Percentiles rank a stretch among this genome's conserved stretches.
Conservation (phyloP, 129 eudicot species). For the Chrysanthemum seticuspe region DNA sequence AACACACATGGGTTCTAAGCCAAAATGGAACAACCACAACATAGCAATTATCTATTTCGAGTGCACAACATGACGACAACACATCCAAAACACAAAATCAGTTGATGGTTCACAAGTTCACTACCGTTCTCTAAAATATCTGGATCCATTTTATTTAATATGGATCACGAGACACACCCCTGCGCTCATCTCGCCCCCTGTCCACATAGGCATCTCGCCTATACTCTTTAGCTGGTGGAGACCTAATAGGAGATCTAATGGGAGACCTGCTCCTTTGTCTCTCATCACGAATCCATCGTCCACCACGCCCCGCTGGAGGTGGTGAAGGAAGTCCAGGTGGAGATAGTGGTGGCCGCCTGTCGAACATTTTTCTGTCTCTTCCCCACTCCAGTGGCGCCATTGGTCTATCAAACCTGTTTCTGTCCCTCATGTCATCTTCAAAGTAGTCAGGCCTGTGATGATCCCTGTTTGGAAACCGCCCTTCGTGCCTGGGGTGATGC, state of each 20-base stretch:
- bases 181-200: conserved; percentile 72
- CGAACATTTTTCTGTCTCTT: conserved; percentile 63
- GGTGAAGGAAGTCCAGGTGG: conserved; percentile 46
- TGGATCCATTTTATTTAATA: conserved; percentile 27
- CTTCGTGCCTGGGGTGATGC: conserved; percentile 60
- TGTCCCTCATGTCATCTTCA: conserved; percentile 62
- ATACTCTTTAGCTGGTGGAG: conserved; percentile 47
- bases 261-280: conserved; percentile 80
- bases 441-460: conserved; percentile 48
- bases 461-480: conserved; percentile 57
- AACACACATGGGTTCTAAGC: no score
- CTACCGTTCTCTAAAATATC: conserved; percentile 8
- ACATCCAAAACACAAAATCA: not conserved
- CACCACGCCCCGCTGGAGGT: conserved; percentile 40
- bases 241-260: conserved; percentile 35
- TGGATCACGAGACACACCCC: conserved; percentile 51
- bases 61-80: conserved; percentile 17
- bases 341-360: conserved; percentile 50
- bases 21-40: no score
- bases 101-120: conserved; percentile 6
- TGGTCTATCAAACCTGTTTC: conserved; percentile 63
- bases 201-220: conserved; percentile 64
- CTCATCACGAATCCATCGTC: conserved; percentile 47
- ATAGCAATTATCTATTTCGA: not conserved
- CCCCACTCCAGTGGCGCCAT: conserved; percentile 50